These are phyloP conservation scores for Solanum chiquidenum DNA, from an alignment of 257 asterid genomes.

Conservation along the genomic window DNA sequence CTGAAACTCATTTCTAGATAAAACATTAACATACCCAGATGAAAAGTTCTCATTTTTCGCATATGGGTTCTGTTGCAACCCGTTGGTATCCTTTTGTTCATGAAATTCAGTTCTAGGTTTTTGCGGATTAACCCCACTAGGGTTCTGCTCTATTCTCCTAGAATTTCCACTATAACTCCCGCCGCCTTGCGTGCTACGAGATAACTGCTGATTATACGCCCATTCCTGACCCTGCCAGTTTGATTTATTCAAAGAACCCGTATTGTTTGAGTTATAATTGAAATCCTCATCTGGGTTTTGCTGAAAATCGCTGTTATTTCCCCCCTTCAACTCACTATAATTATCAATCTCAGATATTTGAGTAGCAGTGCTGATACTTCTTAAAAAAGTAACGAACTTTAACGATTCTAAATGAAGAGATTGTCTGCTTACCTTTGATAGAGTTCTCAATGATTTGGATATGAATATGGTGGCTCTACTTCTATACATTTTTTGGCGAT, in stretches of 20 bases:
- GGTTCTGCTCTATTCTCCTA: neutral
- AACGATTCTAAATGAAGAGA: neutral
- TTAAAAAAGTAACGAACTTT: slow-evolving; percentile 10
- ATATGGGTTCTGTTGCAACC: neutral
- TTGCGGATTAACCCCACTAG: slow-evolving; percentile 1
- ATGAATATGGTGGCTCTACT: slow-evolving; percentile 28
- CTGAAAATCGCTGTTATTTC: slow-evolving; percentile 1
- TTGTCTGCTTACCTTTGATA: slow-evolving; percentile 33
- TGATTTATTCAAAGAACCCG: neutral
- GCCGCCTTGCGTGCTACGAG: neutral
- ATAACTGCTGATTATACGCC: neutral
- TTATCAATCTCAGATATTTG: slow-evolving; percentile 31
- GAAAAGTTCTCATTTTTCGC: neutral
- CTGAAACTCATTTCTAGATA: neutral
- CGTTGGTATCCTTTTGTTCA: neutral
- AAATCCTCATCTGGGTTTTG: slow-evolving; percentile 17
- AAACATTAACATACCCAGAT: neutral
- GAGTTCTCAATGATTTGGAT: slow-evolving; percentile 21
- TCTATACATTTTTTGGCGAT: slow-evolving; percentile 28
- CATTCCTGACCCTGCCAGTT: neutral
- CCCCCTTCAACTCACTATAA: slow-evolving; percentile 19
- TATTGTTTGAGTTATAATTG: neutral
- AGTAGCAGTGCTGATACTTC: slow-evolving; percentile 30
- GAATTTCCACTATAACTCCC: neutral
- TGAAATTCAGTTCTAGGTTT: neutral